Conservation (phyloP, 2,329 filamentous ascomycete species). For the Beauveria bassiana region DNA sequence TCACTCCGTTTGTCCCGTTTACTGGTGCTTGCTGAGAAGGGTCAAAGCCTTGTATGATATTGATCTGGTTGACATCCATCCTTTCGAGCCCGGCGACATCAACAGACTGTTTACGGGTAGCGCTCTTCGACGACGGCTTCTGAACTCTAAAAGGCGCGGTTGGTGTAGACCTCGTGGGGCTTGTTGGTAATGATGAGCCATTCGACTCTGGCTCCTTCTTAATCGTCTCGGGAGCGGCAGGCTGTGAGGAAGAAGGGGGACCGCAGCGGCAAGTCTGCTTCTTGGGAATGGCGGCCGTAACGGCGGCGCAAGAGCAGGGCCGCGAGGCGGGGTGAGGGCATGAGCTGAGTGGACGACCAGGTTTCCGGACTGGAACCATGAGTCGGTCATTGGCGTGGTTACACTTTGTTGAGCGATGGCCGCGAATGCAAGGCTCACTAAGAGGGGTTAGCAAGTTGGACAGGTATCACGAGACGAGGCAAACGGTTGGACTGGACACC, state of each 20-base stretch:
- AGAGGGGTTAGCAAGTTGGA: neutral
- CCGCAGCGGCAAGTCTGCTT: slow-evolving; percentile 50
- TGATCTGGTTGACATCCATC: slow-evolving; percentile 46
- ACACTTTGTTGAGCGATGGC: slow-evolving; percentile 69
- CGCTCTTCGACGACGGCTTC: slow-evolving; percentile 32
- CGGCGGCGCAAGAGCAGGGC: slow-evolving; percentile 52
- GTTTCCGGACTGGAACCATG: slow-evolving; percentile 64
- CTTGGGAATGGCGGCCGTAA: slow-evolving; percentile 57
- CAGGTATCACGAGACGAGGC: neutral
- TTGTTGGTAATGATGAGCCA: slow-evolving; percentile 21
- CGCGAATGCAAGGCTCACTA: slow-evolving; percentile 68
- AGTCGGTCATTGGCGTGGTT: slow-evolving; percentile 59
- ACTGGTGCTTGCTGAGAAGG: slow-evolving; percentile 18
- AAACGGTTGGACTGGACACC: neutral
- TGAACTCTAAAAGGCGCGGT: slow-evolving; percentile 36
- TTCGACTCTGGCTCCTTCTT: slow-evolving; percentile 20
- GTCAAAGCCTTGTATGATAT: slow-evolving; percentile 33
- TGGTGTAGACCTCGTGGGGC: slow-evolving; percentile 23
- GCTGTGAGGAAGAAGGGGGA: slow-evolving; percentile 17
- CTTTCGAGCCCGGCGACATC: slow-evolving; percentile 41
- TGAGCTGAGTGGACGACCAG: slow-evolving; percentile 60
- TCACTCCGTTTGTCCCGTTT: slow-evolving; percentile 10
- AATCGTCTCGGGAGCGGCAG: slow-evolving; percentile 16
- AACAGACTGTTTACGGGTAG: slow-evolving; percentile 40
- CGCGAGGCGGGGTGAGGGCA: slow-evolving; percentile 59